Evolutionary conservation across 225 moss, liverwort and hornwort genomes (phyloP), one percentile per base, ranked within the genome.

Genomic region (Pleurozium schreberi): DNA sequence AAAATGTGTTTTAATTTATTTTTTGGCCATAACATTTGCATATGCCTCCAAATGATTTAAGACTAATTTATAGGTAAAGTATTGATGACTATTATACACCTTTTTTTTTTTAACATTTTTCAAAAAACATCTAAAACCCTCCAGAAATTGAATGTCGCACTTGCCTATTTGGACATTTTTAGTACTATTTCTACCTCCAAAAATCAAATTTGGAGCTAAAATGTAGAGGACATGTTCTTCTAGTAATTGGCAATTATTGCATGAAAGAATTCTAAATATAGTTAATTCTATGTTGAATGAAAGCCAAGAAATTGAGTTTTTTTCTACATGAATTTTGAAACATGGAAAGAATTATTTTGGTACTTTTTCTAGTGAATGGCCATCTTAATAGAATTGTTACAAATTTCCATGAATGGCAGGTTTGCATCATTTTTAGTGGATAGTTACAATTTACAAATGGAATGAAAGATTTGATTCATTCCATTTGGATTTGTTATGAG

Each of bases 1-100:
- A 49, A 0, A 0, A 5, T 14, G 2, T 3, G 0, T 19, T 1
- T 0, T 33, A 3, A 49, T 31, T 75, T 43, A 1, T 16, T 18
- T 17, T 75, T 33, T 49, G 33, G 49, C 4, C 3, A 47, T 6
- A 47, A 30, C 5, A 18, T 18, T 47, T 31, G 11, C 0, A 0
- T 18, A 3, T 30, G 10, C 1, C 4, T 74, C 10, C 4, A 47
- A 47, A 19, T 47, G 47, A 31, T 18, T 74, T 2, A 18, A 74
- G 47, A 31, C n/a, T n/a, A n/a, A n/a, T 74, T 47, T 0, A 31
- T 0, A 14, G 4, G 0, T 4, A 74, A 18, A 2, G 2, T 18
- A 6, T 1, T 17, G 2, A 11, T 7, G 2, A 74, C 6, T 47
- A 31, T 19, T 10, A 28, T 31, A 33, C 4, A 75, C 4, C 20